Percentiles rank a stretch among this genome's conserved stretches.
Evolutionary conservation across 2,329 filamentous ascomycete species (phyloP).

Genomic region (Hypoxylon sp.): DNA sequence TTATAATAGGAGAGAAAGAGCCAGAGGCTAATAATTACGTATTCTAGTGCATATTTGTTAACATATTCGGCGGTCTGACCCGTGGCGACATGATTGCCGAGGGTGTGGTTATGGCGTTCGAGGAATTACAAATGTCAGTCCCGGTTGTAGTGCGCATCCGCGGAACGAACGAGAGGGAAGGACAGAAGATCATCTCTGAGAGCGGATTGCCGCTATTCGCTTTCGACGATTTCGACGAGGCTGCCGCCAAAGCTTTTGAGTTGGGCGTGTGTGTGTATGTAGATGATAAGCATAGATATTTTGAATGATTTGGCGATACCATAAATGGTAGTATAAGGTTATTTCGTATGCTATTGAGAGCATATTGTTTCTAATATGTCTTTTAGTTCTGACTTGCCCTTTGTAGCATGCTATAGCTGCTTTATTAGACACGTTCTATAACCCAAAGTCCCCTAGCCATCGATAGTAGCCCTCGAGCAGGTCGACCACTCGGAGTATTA

Average conservation of each 20-base stretch:
- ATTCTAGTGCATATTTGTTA: slow-evolving; percentile 65
- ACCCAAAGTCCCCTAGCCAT: slow-evolving; percentile 49
- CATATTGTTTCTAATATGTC: neutral
- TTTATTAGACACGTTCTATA: slow-evolving; percentile 47
- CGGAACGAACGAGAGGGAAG: slow-evolving; percentile 80
- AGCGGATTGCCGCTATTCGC: slow-evolving; percentile 78
- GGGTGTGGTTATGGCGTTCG: slow-evolving; percentile 80
- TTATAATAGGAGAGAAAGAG: neutral
- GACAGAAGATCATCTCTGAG: slow-evolving; percentile 77
- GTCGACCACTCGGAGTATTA: slow-evolving; percentile 28
- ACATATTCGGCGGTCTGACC: slow-evolving; percentile 73
- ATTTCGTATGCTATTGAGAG: slow-evolving; percentile 1
- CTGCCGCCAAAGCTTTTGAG: slow-evolving; percentile 76
- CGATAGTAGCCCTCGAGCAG: slow-evolving; percentile 43
- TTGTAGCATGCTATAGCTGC: neutral
- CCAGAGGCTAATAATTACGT: neutral
- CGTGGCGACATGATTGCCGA: slow-evolving; percentile 86
- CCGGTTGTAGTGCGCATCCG: slow-evolving; percentile 84
- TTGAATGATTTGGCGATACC: neutral
- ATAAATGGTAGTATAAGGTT: neutral
- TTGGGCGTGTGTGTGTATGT: slow-evolving; percentile 52
- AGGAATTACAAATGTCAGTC: slow-evolving; percentile 74
- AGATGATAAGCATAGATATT: neutral
- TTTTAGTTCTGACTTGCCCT: neutral
- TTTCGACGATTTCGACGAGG: slow-evolving; percentile 82